phyloP scores from a whole-genome alignment of 2,329 filamentous ascomycete genomes.

The Arthrobotrys sinensis region DNA sequence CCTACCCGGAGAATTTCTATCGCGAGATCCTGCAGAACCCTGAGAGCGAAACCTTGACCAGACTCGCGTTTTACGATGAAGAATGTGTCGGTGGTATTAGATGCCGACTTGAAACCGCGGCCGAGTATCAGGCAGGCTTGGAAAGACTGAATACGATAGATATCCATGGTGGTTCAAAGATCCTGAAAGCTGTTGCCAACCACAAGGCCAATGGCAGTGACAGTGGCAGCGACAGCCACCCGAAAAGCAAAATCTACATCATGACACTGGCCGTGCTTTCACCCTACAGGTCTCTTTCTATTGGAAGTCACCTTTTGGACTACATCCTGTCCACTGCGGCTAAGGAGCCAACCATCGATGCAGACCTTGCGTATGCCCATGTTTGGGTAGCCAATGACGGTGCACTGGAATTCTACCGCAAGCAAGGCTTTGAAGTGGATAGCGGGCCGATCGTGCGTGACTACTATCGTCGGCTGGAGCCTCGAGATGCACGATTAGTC shows the following conservation, averaged over 20 bases:
- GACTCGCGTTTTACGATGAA: constrained; percentile 63
- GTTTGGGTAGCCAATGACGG: constrained; percentile 79
- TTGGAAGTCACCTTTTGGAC: constrained; percentile 74
- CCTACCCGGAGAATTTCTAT: constrained; percentile 78
- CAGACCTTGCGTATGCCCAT: constrained; percentile 74
- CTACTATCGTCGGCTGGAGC: constrained; percentile 77
- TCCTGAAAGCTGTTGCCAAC: constrained; percentile 66
- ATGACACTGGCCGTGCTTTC: constrained; percentile 76
- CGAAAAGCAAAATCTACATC: constrained; percentile 73
- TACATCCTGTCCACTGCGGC: constrained; percentile 70
- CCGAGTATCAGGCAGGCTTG: constrained; percentile 60
- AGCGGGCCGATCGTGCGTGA: constrained; percentile 68
- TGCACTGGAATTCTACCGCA: constrained; percentile 75
- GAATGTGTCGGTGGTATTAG: constrained; percentile 73
- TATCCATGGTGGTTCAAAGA: constrained; percentile 61
- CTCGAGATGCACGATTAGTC: constrained; percentile 76
- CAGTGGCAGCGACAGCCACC: no score
- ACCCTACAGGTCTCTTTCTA: constrained; percentile 75
- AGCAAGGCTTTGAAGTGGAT: constrained; percentile 73
- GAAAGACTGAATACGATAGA: constrained; percentile 21
- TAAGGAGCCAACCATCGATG: constrained; percentile 67
- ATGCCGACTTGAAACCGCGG: constrained; percentile 76
- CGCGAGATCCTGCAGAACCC: constrained; percentile 71
- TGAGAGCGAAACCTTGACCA: constrained; percentile 63
- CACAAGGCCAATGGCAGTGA: neutral